Percentiles rank a stretch among this genome's conserved stretches.
phyloP scores from a whole-genome alignment of 2,329 filamentous ascomycete species.

The Penicillium frequentans region DNA sequence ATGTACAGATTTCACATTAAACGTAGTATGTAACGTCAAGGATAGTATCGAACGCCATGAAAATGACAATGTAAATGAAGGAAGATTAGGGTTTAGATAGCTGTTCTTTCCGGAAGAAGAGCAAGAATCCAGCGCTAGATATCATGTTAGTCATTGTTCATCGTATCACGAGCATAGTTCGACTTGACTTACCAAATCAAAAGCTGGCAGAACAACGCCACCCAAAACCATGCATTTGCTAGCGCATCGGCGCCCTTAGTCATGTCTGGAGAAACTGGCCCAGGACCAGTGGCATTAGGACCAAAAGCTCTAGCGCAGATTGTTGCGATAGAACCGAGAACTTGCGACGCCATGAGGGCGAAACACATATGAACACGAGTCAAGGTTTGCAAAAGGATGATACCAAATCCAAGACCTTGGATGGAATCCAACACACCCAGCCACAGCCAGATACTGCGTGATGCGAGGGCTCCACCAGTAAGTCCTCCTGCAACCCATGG shows the following conservation, averaged over 20 bases:
- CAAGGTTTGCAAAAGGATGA: slow-evolving; percentile 65
- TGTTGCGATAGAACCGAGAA: slow-evolving; percentile 62
- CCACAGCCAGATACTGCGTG: slow-evolving; percentile 65
- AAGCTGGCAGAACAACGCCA: slow-evolving; percentile 59
- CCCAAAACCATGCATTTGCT: slow-evolving; percentile 60
- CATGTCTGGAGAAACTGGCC: slow-evolving; percentile 63
- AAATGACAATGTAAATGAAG: not conserved
- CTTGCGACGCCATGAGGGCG: slow-evolving; percentile 60
- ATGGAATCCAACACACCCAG: slow-evolving; percentile 64
- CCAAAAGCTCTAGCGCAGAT: slow-evolving; percentile 62
- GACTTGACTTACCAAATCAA: slow-evolving; percentile 51
- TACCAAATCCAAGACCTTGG: slow-evolving; percentile 66
- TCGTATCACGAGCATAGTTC: not conserved
- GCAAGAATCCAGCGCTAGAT: slow-evolving; percentile 38
- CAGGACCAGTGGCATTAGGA: slow-evolving; percentile 61
- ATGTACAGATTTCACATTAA: not conserved
- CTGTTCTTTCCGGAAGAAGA: slow-evolving; percentile 49
- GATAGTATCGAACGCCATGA: not conserved
- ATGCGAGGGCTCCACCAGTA: slow-evolving; percentile 55
- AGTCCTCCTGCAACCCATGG: slow-evolving; percentile 59
- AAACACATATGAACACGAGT: slow-evolving; percentile 65
- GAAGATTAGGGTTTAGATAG: slow-evolving; percentile 41
- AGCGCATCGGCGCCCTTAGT: slow-evolving; percentile 48
- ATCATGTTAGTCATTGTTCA: slow-evolving; percentile 3
- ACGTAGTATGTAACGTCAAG: not conserved